phyloP scores from a whole-genome alignment of 2,329 filamentous ascomycete species.

The Furcasterigmium sp. region DNA sequence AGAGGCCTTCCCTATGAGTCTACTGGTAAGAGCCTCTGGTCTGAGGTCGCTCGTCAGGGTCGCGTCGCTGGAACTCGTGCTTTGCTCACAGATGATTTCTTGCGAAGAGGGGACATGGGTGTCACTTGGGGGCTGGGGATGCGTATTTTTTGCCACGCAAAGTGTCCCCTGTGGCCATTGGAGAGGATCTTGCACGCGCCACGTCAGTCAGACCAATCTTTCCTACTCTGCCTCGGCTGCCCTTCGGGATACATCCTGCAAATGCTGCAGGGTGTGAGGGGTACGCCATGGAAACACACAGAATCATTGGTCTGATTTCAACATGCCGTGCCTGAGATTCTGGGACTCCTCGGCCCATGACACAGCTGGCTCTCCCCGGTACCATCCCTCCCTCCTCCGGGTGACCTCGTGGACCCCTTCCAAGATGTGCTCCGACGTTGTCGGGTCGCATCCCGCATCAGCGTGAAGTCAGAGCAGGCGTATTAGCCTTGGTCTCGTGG shows the following conservation, averaged over 20 bases:
- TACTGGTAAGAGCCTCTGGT: constrained; percentile 67
- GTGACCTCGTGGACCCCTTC: background rate
- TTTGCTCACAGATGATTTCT: constrained; percentile 41
- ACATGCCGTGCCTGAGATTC: constrained; percentile 32
- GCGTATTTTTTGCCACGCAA: constrained; percentile 3
- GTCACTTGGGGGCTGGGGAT: constrained; percentile 16
- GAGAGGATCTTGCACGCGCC: background rate
- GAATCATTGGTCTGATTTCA: constrained; percentile 32
- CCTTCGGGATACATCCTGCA: constrained; percentile 6
- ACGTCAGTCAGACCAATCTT: constrained; percentile 34
- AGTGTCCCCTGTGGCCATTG: background rate
- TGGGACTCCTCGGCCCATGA: constrained; percentile 32
- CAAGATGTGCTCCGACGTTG: constrained; percentile 7
- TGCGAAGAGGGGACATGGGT: constrained; percentile 24
- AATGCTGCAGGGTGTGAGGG: constrained; percentile 21
- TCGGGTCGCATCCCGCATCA: constrained; percentile 8
- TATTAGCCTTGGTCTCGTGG: constrained; percentile 47
- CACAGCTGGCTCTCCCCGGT: constrained; percentile 12
- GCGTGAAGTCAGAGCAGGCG: constrained; percentile 49
- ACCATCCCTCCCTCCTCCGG: constrained; percentile 9
- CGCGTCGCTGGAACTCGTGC: constrained; percentile 57
- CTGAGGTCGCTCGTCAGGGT: constrained; percentile 71
- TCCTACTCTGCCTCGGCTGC: constrained; percentile 1
- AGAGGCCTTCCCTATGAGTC: constrained; percentile 68
- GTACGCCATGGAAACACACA: constrained; percentile 36